A percentile compares a stretch with the other conserved stretches of the same genome.
These are phyloP conservation scores for Lycium barbarum DNA, from an alignment of 257 asterid genomes.

Conservation along the genomic window DNA sequence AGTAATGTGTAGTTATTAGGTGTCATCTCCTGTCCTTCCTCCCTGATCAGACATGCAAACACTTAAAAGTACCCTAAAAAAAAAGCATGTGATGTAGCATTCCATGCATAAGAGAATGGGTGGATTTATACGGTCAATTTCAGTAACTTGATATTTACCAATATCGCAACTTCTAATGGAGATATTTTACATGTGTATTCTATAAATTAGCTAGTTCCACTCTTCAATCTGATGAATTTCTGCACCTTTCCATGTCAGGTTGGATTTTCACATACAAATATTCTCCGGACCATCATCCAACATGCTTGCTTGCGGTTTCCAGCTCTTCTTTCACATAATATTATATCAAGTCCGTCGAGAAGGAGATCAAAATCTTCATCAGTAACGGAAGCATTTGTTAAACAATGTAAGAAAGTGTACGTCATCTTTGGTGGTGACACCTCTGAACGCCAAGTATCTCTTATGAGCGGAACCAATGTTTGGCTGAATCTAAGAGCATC, in stretches of 20 bases:
- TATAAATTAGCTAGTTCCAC: constrained; percentile 14
- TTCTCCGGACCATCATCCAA: constrained; percentile 75
- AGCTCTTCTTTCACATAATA: constrained; percentile 47
- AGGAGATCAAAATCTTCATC: constrained; percentile 46
- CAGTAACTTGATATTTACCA: not conserved
- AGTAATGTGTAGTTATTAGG: not conserved
- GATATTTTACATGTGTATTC: constrained; percentile 2
- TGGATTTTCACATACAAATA: constrained; percentile 90
- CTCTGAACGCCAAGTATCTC: constrained; percentile 92
- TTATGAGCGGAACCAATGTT: constrained; percentile 96
- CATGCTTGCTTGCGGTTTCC: constrained; percentile 91
- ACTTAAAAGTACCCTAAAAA: not conserved
- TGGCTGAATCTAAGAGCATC: constrained; percentile 86
- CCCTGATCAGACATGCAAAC: constrained; percentile 15
- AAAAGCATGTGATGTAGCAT: not conserved
- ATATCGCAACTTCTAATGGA: not conserved
- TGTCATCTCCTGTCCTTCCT: not conserved
- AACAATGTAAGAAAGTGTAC: constrained; percentile 59
- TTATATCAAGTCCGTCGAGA: constrained; percentile 52
- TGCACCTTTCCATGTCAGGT: constrained; percentile 50
- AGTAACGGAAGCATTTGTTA: constrained; percentile 37
- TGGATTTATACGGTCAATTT: not conserved
- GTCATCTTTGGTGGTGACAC: constrained; percentile 89
- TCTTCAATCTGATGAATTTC: constrained; percentile 16
- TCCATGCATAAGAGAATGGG: not conserved